Evolutionary conservation across 208 protist genomes (phyloP).

Genomic region (Crithidia brevicula): DNA sequence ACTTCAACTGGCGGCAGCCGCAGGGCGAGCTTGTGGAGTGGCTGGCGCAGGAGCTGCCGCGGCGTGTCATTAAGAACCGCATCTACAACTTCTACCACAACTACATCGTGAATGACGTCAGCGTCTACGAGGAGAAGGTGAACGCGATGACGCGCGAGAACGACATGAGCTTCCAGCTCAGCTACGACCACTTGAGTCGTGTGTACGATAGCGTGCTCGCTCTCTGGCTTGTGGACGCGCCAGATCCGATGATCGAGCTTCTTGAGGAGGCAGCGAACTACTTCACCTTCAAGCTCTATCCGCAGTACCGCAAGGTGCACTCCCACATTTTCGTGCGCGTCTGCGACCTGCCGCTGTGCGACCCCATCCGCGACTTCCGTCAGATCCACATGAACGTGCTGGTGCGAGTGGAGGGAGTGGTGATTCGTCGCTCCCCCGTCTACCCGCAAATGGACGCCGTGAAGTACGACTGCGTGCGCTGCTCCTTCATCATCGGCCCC

Average conservation of each 20-base stretch:
- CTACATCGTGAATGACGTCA: constrained; percentile 81
- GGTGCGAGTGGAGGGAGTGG: constrained; percentile 97
- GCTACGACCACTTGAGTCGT: constrained; percentile 93
- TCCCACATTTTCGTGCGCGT: constrained; percentile 97
- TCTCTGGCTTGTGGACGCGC: constrained; percentile 97
- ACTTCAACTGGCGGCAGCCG: constrained; percentile 89
- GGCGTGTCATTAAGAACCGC: constrained; percentile 87
- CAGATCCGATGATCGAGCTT: constrained; percentile 97
- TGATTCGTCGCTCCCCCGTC: constrained; percentile 97
- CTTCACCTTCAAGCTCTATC: constrained; percentile 91
- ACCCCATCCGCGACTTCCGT: constrained; percentile 98
- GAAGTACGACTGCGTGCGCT: constrained; percentile 97
- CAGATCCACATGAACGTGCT: constrained; percentile 98
- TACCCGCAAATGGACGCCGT: constrained; percentile 98
- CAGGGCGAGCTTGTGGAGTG: constrained; percentile 89
- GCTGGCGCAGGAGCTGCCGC: constrained; percentile 89
- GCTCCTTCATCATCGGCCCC: constrained; percentile 92
- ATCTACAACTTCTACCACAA: constrained; percentile 94
- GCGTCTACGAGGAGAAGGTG: constrained; percentile 85
- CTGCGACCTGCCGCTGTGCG: constrained; percentile 95
- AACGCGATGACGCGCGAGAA: constrained; percentile 92
- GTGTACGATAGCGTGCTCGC: constrained; percentile 92
- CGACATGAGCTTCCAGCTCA: constrained; percentile 93
- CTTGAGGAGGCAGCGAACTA: constrained; percentile 97
- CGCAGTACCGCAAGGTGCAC: constrained; percentile 95